Conservation (phyloP, 345 rosid genomes). For the Heritiera littoralis region DNA sequence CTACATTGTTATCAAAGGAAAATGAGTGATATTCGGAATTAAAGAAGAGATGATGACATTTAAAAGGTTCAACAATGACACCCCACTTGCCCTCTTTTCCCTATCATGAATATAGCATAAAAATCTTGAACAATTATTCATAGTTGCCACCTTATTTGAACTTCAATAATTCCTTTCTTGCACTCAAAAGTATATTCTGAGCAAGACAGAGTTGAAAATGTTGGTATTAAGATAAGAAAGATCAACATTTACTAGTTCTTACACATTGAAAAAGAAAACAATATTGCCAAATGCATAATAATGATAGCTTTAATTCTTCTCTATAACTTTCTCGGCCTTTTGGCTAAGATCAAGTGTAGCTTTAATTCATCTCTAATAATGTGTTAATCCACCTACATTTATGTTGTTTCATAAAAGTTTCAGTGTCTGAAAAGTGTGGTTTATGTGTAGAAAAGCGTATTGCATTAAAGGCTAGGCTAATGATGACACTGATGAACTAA, state of each 20-base stretch:
- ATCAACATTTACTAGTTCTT: neutral
- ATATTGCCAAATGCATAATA: neutral
- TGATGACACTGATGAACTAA: too few species aligned
- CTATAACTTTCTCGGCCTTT: too few species aligned
- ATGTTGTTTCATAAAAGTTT: neutral
- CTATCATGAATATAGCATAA: neutral
- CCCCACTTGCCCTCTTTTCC: neutral
- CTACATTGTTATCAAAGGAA: constrained; percentile 28
- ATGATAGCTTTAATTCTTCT: neutral
- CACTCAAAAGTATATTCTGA: neutral
- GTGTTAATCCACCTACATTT: neutral
- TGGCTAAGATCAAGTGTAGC: neutral
- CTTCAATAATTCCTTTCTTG: neutral
- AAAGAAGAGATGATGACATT: neutral
- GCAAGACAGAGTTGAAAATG: too few species aligned
- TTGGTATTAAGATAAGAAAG: too few species aligned
- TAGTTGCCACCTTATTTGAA: constrained; percentile 2
- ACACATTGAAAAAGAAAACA: neutral
- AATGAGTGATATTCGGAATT: neutral
- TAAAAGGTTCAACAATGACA: neutral
- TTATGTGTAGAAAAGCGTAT: neutral
- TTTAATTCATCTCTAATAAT: neutral
- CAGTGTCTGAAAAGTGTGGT: neutral
- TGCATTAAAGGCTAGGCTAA: neutral
- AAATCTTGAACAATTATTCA: constrained; percentile 1